Conservation (phyloP, 768 basidiomycete genomes). For the Lactarius sp. region DNA sequence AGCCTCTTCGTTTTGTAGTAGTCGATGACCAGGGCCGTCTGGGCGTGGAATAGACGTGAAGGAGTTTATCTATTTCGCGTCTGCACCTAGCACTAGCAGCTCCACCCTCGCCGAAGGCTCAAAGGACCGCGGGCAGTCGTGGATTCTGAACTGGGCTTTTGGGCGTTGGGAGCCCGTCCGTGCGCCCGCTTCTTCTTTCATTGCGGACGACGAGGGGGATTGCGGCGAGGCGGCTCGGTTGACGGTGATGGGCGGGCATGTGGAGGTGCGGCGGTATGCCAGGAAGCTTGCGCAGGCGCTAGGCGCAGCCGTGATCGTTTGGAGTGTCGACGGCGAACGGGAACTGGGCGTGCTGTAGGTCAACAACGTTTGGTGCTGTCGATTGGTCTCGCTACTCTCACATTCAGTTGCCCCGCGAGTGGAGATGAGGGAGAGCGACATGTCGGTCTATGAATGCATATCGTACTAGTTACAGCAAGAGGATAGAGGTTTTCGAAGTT, state of each 20-base stretch:
- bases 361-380: background rate
- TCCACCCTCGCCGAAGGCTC: conserved; percentile 20
- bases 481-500: conserved; percentile 9
- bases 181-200: conserved; percentile 17
- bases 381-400: background rate
- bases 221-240: conserved; percentile 44
- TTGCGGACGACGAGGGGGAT: too few relatives aligned
- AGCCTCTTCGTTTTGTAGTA: too few relatives aligned
- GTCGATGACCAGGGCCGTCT: too few relatives aligned
- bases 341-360: background rate
- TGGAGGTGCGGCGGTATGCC: conserved; percentile 62
- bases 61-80: conserved; percentile 57
- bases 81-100: conserved; percentile 23
- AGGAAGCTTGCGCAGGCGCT: conserved; percentile 48
- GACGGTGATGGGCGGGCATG: conserved; percentile 91
- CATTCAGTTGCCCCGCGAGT: too few relatives aligned
- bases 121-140: background rate
- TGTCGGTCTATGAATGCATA: background rate
- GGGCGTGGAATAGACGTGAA: too few relatives aligned
- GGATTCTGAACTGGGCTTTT: conserved; percentile 92
- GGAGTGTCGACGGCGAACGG: background rate
- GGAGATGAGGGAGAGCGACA: too few relatives aligned
- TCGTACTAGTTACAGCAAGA: conserved; percentile 12
- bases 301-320: conserved; percentile 32
- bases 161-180: conserved; percentile 69